Evolutionary conservation across 176 grass and related monocot genomes (phyloP), one percentile per base, ranked within the genome.

Genomic region (Aegilops speltoides): DNA sequence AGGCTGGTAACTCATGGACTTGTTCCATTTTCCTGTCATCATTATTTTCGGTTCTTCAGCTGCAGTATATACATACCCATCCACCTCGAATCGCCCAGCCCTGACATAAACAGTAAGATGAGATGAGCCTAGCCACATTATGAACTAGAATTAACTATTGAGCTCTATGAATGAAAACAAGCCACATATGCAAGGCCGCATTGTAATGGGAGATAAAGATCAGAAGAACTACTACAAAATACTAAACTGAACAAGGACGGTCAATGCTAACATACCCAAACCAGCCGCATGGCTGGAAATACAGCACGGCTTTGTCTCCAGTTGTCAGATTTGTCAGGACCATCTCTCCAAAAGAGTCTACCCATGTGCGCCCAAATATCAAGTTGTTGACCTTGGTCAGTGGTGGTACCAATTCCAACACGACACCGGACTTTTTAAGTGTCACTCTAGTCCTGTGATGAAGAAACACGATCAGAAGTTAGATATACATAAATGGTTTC

Each of bases 271-370:
- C 81, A 81, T 93, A 99, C 97, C 97, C 97, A 71, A 99, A 97
- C 97, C 97, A 99, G 54, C 97, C 94, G 20, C 97, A 99, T 32
- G 92, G 89, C 68, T 99, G 94, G 80, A 99, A 99, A 61, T 87
- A 95, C 50, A 99, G 74, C 57, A 99, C 89, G 81, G 89, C 97
- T 92, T 97, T 99, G 69, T 99, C 97, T 48, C 94, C 92, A 17
- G 94, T 93, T 74, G 97, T 95, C 73, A 93, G 81, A 75, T 99
- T 97, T 72, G 89, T 93, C 85, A 97, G 60, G 46, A 99, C 69
- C 97, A 99, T 83, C 86, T 97, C 97, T 45, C 97, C 97, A 87
- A 32, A 75, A 56, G 97, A 90, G 48, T 99, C 97, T 57, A 93
- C 63, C 92, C 92, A 99, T 24, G 94, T 99, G 40, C 97, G 91